Evolutionary conservation across 306 rosid species (phyloP).

Genomic region (Dryas alaskensis): DNA sequence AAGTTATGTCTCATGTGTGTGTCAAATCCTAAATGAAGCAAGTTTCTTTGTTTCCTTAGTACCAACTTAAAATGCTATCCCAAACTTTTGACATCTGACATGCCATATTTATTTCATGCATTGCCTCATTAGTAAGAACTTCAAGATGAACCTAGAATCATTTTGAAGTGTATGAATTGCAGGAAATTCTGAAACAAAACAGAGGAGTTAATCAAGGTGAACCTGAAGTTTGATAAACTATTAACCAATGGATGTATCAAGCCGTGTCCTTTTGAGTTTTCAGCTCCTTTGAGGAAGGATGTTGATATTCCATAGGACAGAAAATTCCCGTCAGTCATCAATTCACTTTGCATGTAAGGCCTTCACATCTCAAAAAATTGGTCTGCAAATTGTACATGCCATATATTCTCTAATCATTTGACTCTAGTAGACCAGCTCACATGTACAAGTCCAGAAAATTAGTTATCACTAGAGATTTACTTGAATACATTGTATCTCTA

Average conservation of each 20-base stretch:
- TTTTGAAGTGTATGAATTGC: slow-evolving; percentile 22
- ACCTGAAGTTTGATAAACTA: slow-evolving; percentile 22
- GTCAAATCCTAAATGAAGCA: background rate
- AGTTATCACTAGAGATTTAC: background rate
- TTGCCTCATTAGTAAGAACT: slow-evolving; percentile 19
- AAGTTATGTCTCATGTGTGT: background rate
- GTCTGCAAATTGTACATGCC: background rate
- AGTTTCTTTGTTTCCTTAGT: background rate
- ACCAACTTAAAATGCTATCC: background rate
- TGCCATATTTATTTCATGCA: background rate
- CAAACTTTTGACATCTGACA: background rate
- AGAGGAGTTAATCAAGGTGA: slow-evolving; percentile 31
- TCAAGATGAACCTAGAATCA: background rate
- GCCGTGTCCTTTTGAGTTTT: slow-evolving; percentile 10
- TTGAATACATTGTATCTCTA: background rate
- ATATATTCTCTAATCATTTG: background rate
- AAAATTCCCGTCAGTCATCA: slow-evolving; percentile 17
- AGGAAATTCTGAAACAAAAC: slow-evolving; percentile 43
- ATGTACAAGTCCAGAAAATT: background rate
- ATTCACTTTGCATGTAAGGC: slow-evolving; percentile 34
- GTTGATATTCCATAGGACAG: slow-evolving; percentile 11
- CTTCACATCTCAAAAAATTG: background rate
- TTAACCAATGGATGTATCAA: slow-evolving; percentile 8
- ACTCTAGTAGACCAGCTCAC: background rate
- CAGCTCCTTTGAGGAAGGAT: slow-evolving; percentile 14